A percentile compares a stretch with the other conserved stretches of the same genome.
Evolutionary conservation across 495 filamentous ascomycete genomes (phyloP).

Genomic region (Penicillium cataractarum): DNA sequence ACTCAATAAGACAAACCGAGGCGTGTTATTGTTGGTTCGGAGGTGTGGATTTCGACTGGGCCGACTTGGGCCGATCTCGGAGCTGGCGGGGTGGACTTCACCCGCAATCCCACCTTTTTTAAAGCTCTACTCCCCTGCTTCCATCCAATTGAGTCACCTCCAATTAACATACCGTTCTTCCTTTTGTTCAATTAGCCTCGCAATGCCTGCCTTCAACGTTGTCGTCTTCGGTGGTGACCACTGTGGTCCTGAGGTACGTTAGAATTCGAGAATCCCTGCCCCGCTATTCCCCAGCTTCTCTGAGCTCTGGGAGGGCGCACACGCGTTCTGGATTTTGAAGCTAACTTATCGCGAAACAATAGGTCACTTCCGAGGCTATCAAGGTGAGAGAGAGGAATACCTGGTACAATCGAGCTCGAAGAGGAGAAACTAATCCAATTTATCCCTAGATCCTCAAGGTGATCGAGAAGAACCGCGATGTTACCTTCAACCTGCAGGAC

Average conservation of each 20-base stretch:
- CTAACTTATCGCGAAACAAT: conserved; percentile 15
- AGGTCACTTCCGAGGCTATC: conserved; percentile 73
- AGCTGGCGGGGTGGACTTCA: conserved; percentile 33
- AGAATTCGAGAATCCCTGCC: background rate
- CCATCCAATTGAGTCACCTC: conserved; percentile 22
- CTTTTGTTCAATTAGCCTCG: conserved; percentile 18
- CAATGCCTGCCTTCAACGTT: conserved; percentile 57
- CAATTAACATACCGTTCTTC: conserved; percentile 17
- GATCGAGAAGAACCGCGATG: conserved; percentile 68
- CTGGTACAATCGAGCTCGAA: conserved; percentile 8
- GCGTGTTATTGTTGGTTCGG: background rate
- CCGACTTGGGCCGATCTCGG: conserved; percentile 33
- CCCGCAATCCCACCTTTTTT: conserved; percentile 36
- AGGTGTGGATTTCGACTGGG: conserved; percentile 1
- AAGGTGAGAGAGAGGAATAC: conserved; percentile 62
- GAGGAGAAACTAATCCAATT: conserved; percentile 10
- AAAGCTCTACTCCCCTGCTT: conserved; percentile 24
- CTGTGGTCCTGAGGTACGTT: conserved; percentile 86
- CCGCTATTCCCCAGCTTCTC: conserved; percentile 6
- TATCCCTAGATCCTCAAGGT: conserved; percentile 60
- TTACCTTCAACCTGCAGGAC: conserved; percentile 87
- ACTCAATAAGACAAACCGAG: background rate
- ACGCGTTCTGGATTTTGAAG: background rate
- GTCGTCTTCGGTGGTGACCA: conserved; percentile 88
- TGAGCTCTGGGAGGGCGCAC: background rate